Evolutionary conservation across 805 yeast species (phyloP).

Genomic region (Candida ulmi): DNA sequence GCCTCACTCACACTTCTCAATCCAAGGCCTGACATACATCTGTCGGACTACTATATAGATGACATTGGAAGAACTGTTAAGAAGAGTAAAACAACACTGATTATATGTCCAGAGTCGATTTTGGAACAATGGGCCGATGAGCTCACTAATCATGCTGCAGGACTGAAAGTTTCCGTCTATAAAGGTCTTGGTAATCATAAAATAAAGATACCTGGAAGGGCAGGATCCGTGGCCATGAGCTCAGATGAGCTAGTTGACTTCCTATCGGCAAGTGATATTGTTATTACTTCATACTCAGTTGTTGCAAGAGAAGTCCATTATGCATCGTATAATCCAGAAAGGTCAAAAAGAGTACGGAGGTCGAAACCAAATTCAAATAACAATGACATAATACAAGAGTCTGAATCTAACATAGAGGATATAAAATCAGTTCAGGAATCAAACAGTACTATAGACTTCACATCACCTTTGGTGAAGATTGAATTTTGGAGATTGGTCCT

Average conservation of each 20-base stretch:
- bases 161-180: constrained; percentile 57
- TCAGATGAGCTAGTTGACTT: constrained; percentile 41
- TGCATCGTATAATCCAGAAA: constrained; percentile 61
- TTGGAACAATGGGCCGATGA: constrained; percentile 84
- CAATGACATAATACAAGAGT: too few relatives aligned
- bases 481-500: constrained; percentile 88
- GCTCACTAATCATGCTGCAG: constrained; percentile 52
- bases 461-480: constrained; percentile 75
- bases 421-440: too few relatives aligned
- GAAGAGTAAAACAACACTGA: constrained; percentile 65
- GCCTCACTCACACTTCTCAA: constrained; percentile 60
- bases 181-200: constrained; percentile 37
- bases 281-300: constrained; percentile 70
- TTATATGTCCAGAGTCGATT: constrained; percentile 83
- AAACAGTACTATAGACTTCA: constrained; percentile 49
- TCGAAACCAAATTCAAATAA: not conserved
- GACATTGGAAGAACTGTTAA: constrained; percentile 16
- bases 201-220: too few relatives aligned
- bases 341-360: constrained; percentile 21
- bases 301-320: constrained; percentile 73
- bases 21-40: constrained; percentile 35
- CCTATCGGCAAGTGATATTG: constrained; percentile 63
- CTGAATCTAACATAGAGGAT: not conserved
- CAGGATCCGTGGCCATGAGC: constrained; percentile 26
- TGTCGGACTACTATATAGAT: constrained; percentile 6